phyloP scores from a whole-genome alignment of 257 asterid species.

The Rubia yunnanensis region DNA sequence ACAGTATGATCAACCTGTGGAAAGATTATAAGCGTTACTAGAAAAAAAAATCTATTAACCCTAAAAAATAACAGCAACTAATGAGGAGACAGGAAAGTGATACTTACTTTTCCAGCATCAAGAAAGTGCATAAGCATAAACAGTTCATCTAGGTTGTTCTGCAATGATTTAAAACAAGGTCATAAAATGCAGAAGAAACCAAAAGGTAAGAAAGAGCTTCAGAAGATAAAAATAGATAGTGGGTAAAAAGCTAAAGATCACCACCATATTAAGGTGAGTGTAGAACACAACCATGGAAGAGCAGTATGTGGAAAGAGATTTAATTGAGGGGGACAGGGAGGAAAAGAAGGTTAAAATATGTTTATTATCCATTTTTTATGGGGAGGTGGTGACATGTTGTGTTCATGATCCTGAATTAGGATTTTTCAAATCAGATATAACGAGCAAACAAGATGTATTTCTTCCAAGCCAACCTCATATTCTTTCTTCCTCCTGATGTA shows the following conservation, averaged over 20 bases:
- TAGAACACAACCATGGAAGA: neutral
- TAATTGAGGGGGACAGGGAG: too few species aligned
- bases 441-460: neutral
- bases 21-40: neutral
- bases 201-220: neutral
- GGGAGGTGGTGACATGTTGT: too few species aligned
- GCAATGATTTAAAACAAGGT: constrained; percentile 34
- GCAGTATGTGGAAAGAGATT: neutral
- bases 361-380: too few species aligned
- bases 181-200: constrained; percentile 1
- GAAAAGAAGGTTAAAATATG: too few species aligned
- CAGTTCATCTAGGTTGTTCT: constrained; percentile 97
- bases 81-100: neutral
- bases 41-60: neutral
- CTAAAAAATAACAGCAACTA: neutral
- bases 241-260: neutral
- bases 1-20: neutral
- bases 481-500: neutral
- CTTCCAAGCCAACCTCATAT: neutral
- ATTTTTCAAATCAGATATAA: too few species aligned
- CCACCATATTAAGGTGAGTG: neutral
- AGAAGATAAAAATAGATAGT: neutral
- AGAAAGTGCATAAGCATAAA: constrained; percentile 99
- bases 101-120: constrained; percentile 86
- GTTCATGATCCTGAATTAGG: too few species aligned